Evolutionary conservation across 345 rosid genomes (phyloP).

Genomic region (Brassica rapa): DNA sequence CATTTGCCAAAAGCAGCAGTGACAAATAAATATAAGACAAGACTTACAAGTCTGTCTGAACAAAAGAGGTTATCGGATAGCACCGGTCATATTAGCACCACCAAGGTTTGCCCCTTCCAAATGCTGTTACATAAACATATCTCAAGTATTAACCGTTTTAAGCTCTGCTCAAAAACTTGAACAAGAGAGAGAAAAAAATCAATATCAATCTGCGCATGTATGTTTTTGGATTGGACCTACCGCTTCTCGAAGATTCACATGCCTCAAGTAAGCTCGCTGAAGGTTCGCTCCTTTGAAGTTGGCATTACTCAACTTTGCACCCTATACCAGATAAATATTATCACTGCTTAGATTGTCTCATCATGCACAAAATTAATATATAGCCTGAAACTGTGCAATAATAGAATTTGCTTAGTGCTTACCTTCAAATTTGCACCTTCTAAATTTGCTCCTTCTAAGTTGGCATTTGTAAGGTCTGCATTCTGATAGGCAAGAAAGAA

Average conservation of each 20-base stretch:
- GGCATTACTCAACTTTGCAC: conserved; percentile 84
- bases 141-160: not conserved
- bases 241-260: conserved; percentile 81
- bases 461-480: conserved; percentile 93
- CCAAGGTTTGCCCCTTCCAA: conserved; percentile 89
- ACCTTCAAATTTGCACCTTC: conserved; percentile 98
- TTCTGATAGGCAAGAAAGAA: conserved; percentile 46
- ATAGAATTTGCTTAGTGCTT: not conserved
- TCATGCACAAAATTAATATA: not conserved
- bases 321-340: conserved; percentile 48
- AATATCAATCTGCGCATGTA: not conserved
- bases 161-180: not conserved
- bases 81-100: conserved; percentile 82
- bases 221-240: conserved; percentile 45
- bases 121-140: conserved; percentile 49
- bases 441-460: conserved; percentile 88
- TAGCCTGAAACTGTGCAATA: not conserved
- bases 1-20: conserved; percentile 9
- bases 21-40: conserved; percentile 11
- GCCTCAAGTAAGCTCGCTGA: conserved; percentile 84
- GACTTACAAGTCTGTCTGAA: conserved; percentile 11
- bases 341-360: not conserved
- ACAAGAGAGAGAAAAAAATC: not conserved
- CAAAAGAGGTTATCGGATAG: conserved; percentile 52
- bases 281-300: conserved; percentile 90